Percentiles rank a stretch among this genome's conserved stretches.
Conservation (phyloP, 108 stramenopile species). For the Schizochytrium sp. region DNA sequence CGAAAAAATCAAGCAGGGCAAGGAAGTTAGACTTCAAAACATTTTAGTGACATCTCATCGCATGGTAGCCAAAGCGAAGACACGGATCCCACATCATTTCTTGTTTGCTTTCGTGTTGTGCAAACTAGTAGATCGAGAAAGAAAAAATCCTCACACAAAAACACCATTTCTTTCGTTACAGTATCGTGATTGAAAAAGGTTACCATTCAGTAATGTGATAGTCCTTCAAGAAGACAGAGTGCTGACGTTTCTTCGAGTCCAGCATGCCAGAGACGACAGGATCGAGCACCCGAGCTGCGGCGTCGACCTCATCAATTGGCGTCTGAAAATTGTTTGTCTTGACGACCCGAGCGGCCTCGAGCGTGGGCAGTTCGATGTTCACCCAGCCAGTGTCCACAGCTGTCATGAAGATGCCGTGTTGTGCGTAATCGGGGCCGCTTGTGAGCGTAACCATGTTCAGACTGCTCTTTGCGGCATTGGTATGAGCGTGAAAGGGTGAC, state of each 20-base stretch:
- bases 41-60: no score
- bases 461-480: slow-evolving; percentile 85
- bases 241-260: not conserved
- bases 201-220: slow-evolving; percentile 7
- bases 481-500: slow-evolving; percentile 74
- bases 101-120: no score
- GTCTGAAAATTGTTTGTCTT: slow-evolving; percentile 73
- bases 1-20: no score
- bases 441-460: slow-evolving; percentile 85
- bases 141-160: no score
- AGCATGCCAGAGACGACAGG: slow-evolving; percentile 39
- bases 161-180: no score
- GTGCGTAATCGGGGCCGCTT: slow-evolving; percentile 68
- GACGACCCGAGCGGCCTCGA: slow-evolving; percentile 63
- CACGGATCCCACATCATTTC: no score
- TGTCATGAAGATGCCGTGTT: slow-evolving; percentile 73
- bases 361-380: slow-evolving; percentile 79
- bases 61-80: no score
- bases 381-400: slow-evolving; percentile 86
- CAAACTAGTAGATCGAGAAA: no score
- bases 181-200: not conserved
- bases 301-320: slow-evolving; percentile 83
- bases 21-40: no score
- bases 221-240: slow-evolving; percentile 19
- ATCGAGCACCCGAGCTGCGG: slow-evolving; percentile 73